Base-by-base conservation (phyloP, 2,329 filamentous ascomycete species). In the Fonsecaea pedrosoi region DNA sequence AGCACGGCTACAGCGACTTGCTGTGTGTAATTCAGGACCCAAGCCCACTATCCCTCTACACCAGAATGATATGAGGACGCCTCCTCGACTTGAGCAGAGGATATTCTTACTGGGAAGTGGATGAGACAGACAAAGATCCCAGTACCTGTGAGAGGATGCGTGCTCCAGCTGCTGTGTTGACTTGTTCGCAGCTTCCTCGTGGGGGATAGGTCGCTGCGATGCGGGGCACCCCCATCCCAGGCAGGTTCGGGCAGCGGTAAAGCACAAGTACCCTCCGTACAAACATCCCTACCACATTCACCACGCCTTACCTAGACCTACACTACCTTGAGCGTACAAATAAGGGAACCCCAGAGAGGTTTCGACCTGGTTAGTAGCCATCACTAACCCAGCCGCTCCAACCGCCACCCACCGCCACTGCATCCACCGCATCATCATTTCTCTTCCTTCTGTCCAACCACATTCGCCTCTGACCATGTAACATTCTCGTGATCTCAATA, bases 181-280 rank as follows among this genome's bases (percentile, higher is more conserved):
- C 25, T 25, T 25, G 25, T 25, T 25, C 59, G 34, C 42, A 61
- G 59, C 59, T 61, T 61, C 59, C 59, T 54, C 53, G 45, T 61
- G 45, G 42, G 40, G 57, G 48, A 54, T 50, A 50, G 45, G 45
- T 8, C 21, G 45, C 1, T 3, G 12, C 12, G 45, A 42, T 61
- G 59, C 59, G 59, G 59, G 59, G 59, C 59, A 61, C 18, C 32
- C 18, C 18, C 53, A 40, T 21, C 42, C 18, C 18, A 35, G 15
- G 45, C 34, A 25, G 45, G 10, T 50, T 50, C 21, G 21, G 45
- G 45, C 21, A 25, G 45, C 8, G 10, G 42, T 48, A 25, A n/a
- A 37, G 35, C 35, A 40, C 38, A 42, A 15, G 38, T 4, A 15
- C 38, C 38, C 4, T 25, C 12, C 35, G 42, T 48, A 48, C 6